A percentile compares a stretch with the other conserved stretches of the same genome.
phyloP scores from a whole-genome alignment of 2,329 filamentous ascomycete genomes.

The Aspergillus sergii region DNA sequence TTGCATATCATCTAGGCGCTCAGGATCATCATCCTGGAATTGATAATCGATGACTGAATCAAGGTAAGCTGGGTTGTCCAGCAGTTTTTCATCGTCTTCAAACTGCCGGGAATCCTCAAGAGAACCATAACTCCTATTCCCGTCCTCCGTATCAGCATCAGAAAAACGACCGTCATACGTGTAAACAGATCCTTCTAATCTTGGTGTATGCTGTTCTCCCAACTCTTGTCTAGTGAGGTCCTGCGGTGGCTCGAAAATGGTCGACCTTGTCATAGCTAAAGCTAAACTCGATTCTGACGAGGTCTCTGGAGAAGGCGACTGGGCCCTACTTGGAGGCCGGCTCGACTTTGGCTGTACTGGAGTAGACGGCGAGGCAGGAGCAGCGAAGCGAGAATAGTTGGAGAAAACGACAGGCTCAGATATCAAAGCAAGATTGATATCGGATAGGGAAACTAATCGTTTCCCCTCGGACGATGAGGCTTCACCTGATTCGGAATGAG shows the following conservation, averaged over 20 bases:
- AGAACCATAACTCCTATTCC: slow-evolving; percentile 27
- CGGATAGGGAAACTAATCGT: slow-evolving; percentile 48
- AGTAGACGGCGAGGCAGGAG: slow-evolving; percentile 35
- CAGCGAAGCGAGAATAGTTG: slow-evolving; percentile 43
- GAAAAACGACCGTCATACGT: slow-evolving; percentile 46
- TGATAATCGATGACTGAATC: slow-evolving; percentile 42
- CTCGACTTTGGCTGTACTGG: slow-evolving; percentile 37
- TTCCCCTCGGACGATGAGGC: slow-evolving; percentile 39
- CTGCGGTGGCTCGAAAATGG: slow-evolving; percentile 37
- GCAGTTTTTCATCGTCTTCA: slow-evolving; percentile 31
- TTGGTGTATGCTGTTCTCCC: slow-evolving; percentile 9
- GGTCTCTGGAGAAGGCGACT: slow-evolving; percentile 27
- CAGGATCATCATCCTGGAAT: slow-evolving; percentile 36
- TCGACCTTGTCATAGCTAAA: slow-evolving; percentile 41
- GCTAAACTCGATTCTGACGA: slow-evolving; percentile 27
- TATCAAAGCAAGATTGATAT: slow-evolving; percentile 49
- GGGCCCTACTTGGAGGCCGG: slow-evolving; percentile 29
- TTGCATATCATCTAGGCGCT: slow-evolving; percentile 24
- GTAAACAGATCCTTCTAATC: slow-evolving; percentile 36
- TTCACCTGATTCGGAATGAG: slow-evolving; percentile 21
- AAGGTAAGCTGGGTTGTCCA: slow-evolving; percentile 42
- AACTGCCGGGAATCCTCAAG: slow-evolving; percentile 31
- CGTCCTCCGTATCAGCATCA: slow-evolving; percentile 43
- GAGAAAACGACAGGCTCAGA: slow-evolving; percentile 54
- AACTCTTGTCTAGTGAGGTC: slow-evolving; percentile 1